Base-by-base conservation (phyloP, 495 filamentous ascomycete species). In the Lophium mytilinum region DNA sequence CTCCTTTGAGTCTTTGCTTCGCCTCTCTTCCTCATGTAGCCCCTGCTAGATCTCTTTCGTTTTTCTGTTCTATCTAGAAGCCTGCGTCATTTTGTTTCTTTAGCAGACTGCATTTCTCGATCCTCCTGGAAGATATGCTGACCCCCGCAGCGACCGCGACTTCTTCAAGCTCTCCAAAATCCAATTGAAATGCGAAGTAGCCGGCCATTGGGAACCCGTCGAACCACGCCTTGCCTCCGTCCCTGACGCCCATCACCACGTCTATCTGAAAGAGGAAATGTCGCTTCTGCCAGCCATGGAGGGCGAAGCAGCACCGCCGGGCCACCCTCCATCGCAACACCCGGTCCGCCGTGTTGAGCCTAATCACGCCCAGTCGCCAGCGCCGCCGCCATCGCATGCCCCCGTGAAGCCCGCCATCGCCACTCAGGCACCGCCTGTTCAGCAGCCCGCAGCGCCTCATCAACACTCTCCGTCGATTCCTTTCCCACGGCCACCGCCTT, bases 121-220 rank as follows among this genome's bases (percentile, higher is more conserved):
- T 30, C 24, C 24, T 30, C 24, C 3, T 30, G 3, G 24, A 30
- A 30, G 24, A 2, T 6, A 21, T 24, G 15, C 45, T 24, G 9
- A 10, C 7, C 12, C 45, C 9, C 47, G 19, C 54, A 65, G 63
- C 14, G 51, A 48, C 35, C 58, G 63, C 48, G 55, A 62, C 46
- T 59, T 65, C 36, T 65, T 65, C 55, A 65, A 65, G 42, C 55
- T 65, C 17, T 37, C 63, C 30, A 50, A 48, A 40, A 65, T 65
- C 40, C 33, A 56, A 37, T 55, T 65, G 54, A 54, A 48, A 62
- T 65, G 55, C 63, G 56, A 65, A 36, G 42, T 30, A 10, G 15
- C 21, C 14, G 37, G 37, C 24, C 34, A 37, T 8, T 48, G 21
- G 18, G 33, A 48, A n/a, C 33, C 21, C 18, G 45, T 48, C 33